These are phyloP conservation scores for Quercus glauca DNA, from an alignment of 306 rosid genomes.

Conservation along the genomic window DNA sequence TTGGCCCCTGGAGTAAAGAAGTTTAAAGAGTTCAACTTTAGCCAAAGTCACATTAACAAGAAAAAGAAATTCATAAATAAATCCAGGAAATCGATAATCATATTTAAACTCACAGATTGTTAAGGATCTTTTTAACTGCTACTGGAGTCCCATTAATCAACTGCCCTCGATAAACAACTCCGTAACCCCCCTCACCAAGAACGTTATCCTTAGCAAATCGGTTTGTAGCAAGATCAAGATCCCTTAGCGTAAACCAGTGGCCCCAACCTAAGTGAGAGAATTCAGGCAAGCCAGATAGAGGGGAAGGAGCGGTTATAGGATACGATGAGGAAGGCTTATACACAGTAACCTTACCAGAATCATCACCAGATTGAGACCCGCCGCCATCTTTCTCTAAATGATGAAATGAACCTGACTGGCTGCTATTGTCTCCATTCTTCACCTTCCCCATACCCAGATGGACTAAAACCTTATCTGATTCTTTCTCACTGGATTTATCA, in stretches of 20 bases:
- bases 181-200: conserved; percentile 97
- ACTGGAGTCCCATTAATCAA: conserved; percentile 84
- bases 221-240: conserved; percentile 83
- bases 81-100: conserved; percentile 5
- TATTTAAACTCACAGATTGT: conserved; percentile 68
- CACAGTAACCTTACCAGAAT: conserved; percentile 55
- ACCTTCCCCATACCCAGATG: conserved; percentile 69
- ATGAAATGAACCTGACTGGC: conserved; percentile 71
- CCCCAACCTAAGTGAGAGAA: conserved; percentile 98
- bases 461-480: conserved; percentile 74
- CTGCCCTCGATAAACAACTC: conserved; percentile 78
- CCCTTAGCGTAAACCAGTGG: conserved; percentile 95
- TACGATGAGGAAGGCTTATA: conserved; percentile 60
- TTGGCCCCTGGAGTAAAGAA: conserved; percentile 61
- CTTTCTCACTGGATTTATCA: conserved; percentile 73
- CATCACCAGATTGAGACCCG: conserved; percentile 75
- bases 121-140: conserved; percentile 94
- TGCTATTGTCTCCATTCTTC: conserved; percentile 59
- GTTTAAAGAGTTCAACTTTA: conserved; percentile 14
- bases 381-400: conserved; percentile 55
- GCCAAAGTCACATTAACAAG: conserved; percentile 14
- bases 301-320: conserved; percentile 82
- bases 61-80: conserved; percentile 15
- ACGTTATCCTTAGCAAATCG: conserved; percentile 76
- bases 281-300: conserved; percentile 76